A percentile compares a stretch with the other conserved stretches of the same genome.
phyloP scores from a whole-genome alignment of 352 stramenopile genomes.

The Phytophthora cactorum region DNA sequence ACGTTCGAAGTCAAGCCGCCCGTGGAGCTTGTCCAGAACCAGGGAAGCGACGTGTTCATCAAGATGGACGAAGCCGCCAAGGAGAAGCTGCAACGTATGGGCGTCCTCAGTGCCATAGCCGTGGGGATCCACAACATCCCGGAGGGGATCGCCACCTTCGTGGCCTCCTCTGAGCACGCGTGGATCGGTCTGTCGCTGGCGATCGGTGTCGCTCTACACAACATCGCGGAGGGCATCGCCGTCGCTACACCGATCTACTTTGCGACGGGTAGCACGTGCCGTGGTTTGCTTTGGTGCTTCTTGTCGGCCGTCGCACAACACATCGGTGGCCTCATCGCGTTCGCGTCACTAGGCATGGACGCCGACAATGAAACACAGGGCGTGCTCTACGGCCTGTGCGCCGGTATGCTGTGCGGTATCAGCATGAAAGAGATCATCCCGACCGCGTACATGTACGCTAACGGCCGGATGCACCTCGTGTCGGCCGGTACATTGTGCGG shows the following conservation, averaged over 20 bases:
- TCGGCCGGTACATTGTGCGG: constrained; percentile 81
- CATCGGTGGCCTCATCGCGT: constrained; percentile 91
- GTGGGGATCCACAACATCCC: constrained; percentile 98
- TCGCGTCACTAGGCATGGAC: constrained; percentile 77
- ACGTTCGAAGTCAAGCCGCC: constrained; percentile 41
- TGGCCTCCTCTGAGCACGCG: constrained; percentile 87
- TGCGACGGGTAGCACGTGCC: constrained; percentile 92
- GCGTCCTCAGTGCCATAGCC: constrained; percentile 92
- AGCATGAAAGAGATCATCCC: constrained; percentile 92
- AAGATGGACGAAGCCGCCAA: constrained; percentile 55
- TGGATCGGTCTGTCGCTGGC: constrained; percentile 89
- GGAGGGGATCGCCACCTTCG: constrained; percentile 96
- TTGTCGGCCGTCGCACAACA: constrained; percentile 92
- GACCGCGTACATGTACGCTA: constrained; percentile 92
- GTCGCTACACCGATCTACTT: constrained; percentile 98
- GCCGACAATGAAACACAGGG: constrained; percentile 80
- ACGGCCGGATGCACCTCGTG: constrained; percentile 83
- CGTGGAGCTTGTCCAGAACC: constrained; percentile 62
- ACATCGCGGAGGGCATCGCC: constrained; percentile 96
- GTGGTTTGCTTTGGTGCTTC: constrained; percentile 94
- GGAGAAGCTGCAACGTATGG: constrained; percentile 84
- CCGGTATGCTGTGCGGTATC: constrained; percentile 95
- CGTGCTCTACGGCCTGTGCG: constrained; percentile 92
- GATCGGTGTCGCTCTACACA: constrained; percentile 95
- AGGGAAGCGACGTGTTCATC: constrained; percentile 49